Evolutionary conservation across 768 basidiomycete genomes (phyloP), one percentile per base, ranked within the genome.

Genomic region (Mycena latifolia): DNA sequence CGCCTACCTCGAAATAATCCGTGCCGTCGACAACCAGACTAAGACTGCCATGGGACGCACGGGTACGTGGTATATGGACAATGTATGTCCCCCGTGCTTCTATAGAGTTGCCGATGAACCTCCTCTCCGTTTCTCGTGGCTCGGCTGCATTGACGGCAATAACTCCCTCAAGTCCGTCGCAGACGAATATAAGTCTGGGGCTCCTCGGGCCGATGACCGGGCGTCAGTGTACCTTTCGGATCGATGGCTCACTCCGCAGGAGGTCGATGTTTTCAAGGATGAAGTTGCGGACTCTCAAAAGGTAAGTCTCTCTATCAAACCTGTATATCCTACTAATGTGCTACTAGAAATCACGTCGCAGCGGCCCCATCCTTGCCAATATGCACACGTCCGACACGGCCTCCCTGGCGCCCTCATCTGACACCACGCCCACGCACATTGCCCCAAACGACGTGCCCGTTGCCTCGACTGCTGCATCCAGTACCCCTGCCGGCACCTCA

Each of bases 121-220:
- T 9, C 14, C 61, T 55, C 24, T 37, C 10, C 29, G 27, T 2
- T 47, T 14, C 24, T 39, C 27, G 48, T 5, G 51, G n/a, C 3
- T 11, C 33, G 18, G 41, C 41, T 5, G 8, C n/a, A 59, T 54
- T 51, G 39, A 65, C 33, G 64, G 61, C 14, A 62, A 62, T 22
- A 62, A 78, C 43, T 78, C 75, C 0, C 59, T 76, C 17, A 76
- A 77, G 54, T 63, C 33, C n/a, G 47, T 59, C 2, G 57, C 48
- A 14, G 46, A 46, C 35, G 45, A 47, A 5, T 50, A 48, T 15
- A 33, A 31, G 20, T 33, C 58, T 0, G 58, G 58, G 0, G 22
- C 6, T 1, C n/a, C 31, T 5, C 47, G 46, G 1, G 9, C 10
- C 9, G 58, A 59, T 12, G 20, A 61, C 22, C 48, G 59, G 7